Conservation (phyloP, 306 rosid genomes). For the Arachis stenosperma region DNA sequence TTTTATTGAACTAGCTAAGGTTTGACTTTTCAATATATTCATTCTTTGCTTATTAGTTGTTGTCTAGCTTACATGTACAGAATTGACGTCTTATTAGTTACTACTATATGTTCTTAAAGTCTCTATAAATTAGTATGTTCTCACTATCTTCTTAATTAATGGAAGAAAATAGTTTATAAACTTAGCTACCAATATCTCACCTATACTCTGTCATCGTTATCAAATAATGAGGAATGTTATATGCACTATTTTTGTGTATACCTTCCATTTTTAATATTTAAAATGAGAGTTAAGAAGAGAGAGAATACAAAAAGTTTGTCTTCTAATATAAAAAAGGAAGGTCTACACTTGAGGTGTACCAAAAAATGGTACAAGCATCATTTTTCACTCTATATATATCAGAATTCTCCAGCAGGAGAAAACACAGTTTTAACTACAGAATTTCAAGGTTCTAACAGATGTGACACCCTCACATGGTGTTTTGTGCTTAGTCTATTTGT, state of each 20-base stretch:
- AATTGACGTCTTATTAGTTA: conserved; percentile 33
- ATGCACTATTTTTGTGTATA: too few species aligned
- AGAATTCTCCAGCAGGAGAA: too few species aligned
- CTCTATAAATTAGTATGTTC: conserved; percentile 24
- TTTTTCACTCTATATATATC: too few species aligned
- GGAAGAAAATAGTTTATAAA: conserved; percentile 24
- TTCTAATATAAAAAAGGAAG: too few species aligned
- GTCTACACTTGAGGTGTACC: too few species aligned
- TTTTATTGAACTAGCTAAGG: conserved; percentile 85
- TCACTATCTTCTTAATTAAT: conserved; percentile 18
- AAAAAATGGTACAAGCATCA: too few species aligned
- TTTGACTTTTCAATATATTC: conserved; percentile 44
- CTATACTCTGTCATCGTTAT: conserved; percentile 1
- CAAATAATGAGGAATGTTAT: background rate
- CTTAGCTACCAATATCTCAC: conserved; percentile 9
- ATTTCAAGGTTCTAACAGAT: too few species aligned
- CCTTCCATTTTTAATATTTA: too few species aligned
- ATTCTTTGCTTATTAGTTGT: conserved; percentile 34
- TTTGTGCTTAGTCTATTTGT: background rate
- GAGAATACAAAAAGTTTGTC: too few species aligned
- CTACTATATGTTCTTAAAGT: conserved; percentile 1
- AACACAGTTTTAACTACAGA: too few species aligned
- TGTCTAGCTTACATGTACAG: conserved; percentile 34
- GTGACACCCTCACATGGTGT: background rate
- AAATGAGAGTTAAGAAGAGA: too few species aligned